These are phyloP conservation scores for Fusarium sp. DNA, from an alignment of 2,329 filamentous ascomycete species.

Conservation along the genomic window DNA sequence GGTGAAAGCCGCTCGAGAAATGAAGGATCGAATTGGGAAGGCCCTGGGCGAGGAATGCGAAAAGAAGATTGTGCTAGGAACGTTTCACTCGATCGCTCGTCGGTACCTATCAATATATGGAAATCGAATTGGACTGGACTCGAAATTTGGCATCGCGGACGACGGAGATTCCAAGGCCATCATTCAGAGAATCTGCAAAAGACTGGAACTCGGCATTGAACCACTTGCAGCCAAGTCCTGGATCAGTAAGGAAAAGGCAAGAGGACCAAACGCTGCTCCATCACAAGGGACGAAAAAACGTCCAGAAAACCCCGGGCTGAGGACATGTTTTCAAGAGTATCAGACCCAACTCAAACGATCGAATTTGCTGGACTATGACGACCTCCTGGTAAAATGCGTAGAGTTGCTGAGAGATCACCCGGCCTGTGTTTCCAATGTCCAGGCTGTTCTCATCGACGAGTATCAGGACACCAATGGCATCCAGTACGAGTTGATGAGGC, in stretches of 20 bases:
- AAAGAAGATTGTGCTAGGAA: slow-evolving; percentile 85
- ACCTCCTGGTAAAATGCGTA: slow-evolving; percentile 86
- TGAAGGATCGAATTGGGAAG: slow-evolving; percentile 87
- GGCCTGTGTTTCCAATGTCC: slow-evolving; percentile 87
- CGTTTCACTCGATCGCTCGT: slow-evolving; percentile 92
- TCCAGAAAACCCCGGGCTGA: slow-evolving; percentile 68
- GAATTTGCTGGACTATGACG: slow-evolving; percentile 94
- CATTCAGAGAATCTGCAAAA: slow-evolving; percentile 84
- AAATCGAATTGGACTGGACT: slow-evolving; percentile 81
- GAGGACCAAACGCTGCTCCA: slow-evolving; percentile 61
- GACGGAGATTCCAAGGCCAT: slow-evolving; percentile 83
- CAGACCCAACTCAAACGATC: slow-evolving; percentile 79
- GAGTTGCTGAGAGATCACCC: slow-evolving; percentile 81
- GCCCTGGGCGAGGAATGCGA: slow-evolving; percentile 84
- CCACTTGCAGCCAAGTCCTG: slow-evolving; percentile 77
- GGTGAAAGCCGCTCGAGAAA: slow-evolving; percentile 92
- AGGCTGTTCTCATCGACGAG: slow-evolving; percentile 94
- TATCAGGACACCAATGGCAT: slow-evolving; percentile 98
- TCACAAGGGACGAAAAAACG: slow-evolving; percentile 52
- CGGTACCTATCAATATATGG: slow-evolving; percentile 89
- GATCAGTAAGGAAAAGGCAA: slow-evolving; percentile 78
- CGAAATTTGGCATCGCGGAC: slow-evolving; percentile 92
- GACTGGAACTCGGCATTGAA: slow-evolving; percentile 76
- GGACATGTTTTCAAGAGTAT: slow-evolving; percentile 79
- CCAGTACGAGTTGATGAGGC: slow-evolving; percentile 93